A percentile compares a stretch with the other conserved stretches of the same genome.
phyloP scores from a whole-genome alignment of 2,329 filamentous ascomycete species.

The Stemphylium vesicarium region DNA sequence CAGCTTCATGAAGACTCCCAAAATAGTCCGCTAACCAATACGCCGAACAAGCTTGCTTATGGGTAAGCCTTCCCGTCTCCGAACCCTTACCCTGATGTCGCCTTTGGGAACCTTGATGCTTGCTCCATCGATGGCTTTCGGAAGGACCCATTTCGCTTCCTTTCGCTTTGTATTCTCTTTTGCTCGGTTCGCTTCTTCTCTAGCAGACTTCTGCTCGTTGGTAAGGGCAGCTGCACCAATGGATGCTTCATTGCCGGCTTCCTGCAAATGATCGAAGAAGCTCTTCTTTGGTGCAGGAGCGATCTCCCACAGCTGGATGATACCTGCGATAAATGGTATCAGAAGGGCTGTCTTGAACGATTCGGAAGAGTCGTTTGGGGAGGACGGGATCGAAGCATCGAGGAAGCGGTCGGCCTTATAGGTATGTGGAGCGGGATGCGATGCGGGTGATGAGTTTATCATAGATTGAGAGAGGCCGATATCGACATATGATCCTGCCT shows the following conservation, averaged over 20 bases:
- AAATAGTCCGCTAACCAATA: constrained; percentile 16
- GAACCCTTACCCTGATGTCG: constrained; percentile 63
- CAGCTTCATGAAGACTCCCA: constrained; percentile 2
- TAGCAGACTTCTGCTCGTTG: constrained; percentile 17
- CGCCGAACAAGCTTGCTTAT: constrained; percentile 15
- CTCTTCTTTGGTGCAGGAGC: constrained; percentile 41
- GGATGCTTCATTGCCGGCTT: constrained; percentile 39
- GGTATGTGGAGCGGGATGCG: constrained; percentile 25
- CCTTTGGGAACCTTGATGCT: constrained; percentile 59
- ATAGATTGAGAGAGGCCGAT: constrained; percentile 39
- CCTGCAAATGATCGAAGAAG: constrained; percentile 41
- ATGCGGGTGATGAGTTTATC: constrained; percentile 38
- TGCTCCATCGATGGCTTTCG: constrained; percentile 54
- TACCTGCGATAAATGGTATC: constrained; percentile 38
- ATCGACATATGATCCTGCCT: constrained; percentile 36
- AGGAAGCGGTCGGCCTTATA: constrained; percentile 41
- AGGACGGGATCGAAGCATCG: constrained; percentile 16
- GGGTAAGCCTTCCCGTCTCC: constrained; percentile 41
- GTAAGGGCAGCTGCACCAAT: constrained; percentile 33
- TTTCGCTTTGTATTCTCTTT: constrained; percentile 17
- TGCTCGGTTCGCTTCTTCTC: constrained; percentile 13
- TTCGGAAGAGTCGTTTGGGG: constrained; percentile 22
- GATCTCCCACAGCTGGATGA: constrained; percentile 47
- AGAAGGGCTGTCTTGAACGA: constrained; percentile 34
- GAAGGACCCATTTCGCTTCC: constrained; percentile 56